Evolutionary conservation across 805 yeast genomes (phyloP).

Genomic region (Starmerella stellata): DNA sequence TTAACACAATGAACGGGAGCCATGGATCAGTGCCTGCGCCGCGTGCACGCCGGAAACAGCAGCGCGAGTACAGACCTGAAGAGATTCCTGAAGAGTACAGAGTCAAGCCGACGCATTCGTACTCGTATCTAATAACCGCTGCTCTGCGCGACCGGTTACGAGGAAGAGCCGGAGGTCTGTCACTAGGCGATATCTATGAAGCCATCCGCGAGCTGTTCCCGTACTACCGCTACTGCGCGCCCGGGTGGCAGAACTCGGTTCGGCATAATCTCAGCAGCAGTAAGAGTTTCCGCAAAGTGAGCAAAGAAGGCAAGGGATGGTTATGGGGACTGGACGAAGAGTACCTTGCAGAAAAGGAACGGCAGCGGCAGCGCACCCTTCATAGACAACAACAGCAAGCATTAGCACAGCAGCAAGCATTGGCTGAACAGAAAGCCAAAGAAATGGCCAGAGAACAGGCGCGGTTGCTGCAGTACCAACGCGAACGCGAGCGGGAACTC

Average conservation of each 20-base stretch:
- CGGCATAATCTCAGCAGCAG: constrained; percentile 76
- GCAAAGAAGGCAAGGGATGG: constrained; percentile 88
- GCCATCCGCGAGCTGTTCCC: constrained; percentile 79
- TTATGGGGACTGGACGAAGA: constrained; percentile 83
- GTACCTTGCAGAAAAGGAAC: constrained; percentile 66
- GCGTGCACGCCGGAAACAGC: constrained; percentile 25
- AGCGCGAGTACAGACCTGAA: constrained; percentile 47
- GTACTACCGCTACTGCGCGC: constrained; percentile 80
- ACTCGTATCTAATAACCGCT: constrained; percentile 61
- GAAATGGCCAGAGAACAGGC: constrained; percentile 16
- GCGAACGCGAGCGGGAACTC: constrained; percentile 15
- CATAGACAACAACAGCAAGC: constrained; percentile 18
- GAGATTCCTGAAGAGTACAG: constrained; percentile 82
- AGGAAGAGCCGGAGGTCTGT: constrained; percentile 43
- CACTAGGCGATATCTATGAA: constrained; percentile 67
- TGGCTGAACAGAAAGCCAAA: constrained; percentile 20
- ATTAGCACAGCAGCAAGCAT: constrained; percentile 18
- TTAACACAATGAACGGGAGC: not conserved
- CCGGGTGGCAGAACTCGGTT: constrained; percentile 94
- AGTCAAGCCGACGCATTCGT: constrained; percentile 65
- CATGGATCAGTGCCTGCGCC: constrained; percentile 3
- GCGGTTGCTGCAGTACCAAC: constrained; percentile 15
- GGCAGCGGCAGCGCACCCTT: constrained; percentile 36
- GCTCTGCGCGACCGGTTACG: constrained; percentile 54
- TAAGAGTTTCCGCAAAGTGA: constrained; percentile 64